These are phyloP conservation scores for Apophysomyces ossiformis DNA, from an alignment of 371 early-diverging fungal species.

Conservation along the genomic window DNA sequence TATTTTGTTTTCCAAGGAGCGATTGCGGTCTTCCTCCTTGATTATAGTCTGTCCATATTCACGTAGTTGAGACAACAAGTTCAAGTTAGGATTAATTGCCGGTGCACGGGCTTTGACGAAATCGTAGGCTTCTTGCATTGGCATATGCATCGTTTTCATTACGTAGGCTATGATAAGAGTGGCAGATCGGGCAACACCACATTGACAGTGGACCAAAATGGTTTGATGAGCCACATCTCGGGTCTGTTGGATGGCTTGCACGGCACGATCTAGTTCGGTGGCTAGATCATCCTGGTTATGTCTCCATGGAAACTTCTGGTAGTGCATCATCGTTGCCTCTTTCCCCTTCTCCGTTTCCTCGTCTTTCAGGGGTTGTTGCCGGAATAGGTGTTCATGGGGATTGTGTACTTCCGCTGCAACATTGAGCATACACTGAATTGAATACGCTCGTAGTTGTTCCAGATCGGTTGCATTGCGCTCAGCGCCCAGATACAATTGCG, in stretches of 20 bases:
- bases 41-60: constrained; percentile 64
- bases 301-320: constrained; percentile 77
- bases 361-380: constrained; percentile 28
- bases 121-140: constrained; percentile 75
- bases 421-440: constrained; percentile 71
- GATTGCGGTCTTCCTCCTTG: constrained; percentile 1
- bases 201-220: constrained; percentile 88
- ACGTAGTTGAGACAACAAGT: constrained; percentile 76
- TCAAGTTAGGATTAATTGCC: constrained; percentile 81
- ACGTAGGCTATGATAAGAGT: constrained; percentile 87
- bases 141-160: constrained; percentile 70
- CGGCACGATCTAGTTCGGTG: constrained; percentile 66
- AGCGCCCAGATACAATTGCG: constrained; percentile 74
- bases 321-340: constrained; percentile 20
- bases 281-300: constrained; percentile 77
- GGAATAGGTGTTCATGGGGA: constrained; percentile 38
- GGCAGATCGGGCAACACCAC: constrained; percentile 90
- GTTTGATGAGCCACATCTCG: constrained; percentile 51
- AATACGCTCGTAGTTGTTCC: constrained; percentile 42
- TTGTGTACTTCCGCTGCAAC: constrained; percentile 77
- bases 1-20: not conserved
- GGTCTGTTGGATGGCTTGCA: constrained; percentile 74
- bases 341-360: constrained; percentile 11
- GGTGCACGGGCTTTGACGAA: constrained; percentile 75
- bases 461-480: constrained; percentile 61